Conservation (phyloP, 2,329 filamentous ascomycete species). For the Monosporascus sp. region DNA sequence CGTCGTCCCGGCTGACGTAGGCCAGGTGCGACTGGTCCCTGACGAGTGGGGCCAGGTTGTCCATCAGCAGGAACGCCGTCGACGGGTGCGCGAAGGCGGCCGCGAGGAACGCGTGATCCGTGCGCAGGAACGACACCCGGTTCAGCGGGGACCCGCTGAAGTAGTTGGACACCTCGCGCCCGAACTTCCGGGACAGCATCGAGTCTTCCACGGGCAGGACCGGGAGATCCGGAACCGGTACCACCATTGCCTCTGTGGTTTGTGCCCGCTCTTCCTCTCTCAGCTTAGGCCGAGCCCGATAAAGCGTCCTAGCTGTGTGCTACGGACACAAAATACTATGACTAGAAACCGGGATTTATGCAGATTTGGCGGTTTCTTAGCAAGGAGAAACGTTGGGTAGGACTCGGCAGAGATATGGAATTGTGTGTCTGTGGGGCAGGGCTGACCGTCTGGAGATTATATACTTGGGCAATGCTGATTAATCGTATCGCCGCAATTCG, state of each 20-base stretch:
- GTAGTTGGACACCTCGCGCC: constrained; percentile 77
- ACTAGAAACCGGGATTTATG: too few species aligned
- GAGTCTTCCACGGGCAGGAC: constrained; percentile 45
- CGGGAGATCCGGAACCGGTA: constrained; percentile 38
- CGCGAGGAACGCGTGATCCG: constrained; percentile 64
- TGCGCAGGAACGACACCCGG: constrained; percentile 71
- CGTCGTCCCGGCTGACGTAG: constrained; percentile 63
- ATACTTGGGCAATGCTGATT: too few species aligned
- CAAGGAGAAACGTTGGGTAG: too few species aligned
- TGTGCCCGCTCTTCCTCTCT: neutral
- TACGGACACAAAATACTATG: too few species aligned
- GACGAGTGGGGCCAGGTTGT: constrained; percentile 70
- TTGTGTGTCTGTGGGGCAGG: too few species aligned
- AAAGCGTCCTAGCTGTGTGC: too few species aligned
- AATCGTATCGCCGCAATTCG: too few species aligned
- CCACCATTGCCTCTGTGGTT: constrained; percentile 22
- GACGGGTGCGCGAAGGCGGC: constrained; percentile 60
- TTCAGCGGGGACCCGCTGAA: constrained; percentile 76
- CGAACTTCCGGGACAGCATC: constrained; percentile 73
- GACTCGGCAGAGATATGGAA: too few species aligned
- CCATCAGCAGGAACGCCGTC: constrained; percentile 71
- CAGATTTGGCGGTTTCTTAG: too few species aligned
- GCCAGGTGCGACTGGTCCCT: constrained; percentile 57
- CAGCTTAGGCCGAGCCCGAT: neutral
- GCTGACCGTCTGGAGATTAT: too few species aligned